Evolutionary conservation across 768 basidiomycete genomes (phyloP), one percentile per base, ranked within the genome.

Genomic region (Boletus patriciae): DNA sequence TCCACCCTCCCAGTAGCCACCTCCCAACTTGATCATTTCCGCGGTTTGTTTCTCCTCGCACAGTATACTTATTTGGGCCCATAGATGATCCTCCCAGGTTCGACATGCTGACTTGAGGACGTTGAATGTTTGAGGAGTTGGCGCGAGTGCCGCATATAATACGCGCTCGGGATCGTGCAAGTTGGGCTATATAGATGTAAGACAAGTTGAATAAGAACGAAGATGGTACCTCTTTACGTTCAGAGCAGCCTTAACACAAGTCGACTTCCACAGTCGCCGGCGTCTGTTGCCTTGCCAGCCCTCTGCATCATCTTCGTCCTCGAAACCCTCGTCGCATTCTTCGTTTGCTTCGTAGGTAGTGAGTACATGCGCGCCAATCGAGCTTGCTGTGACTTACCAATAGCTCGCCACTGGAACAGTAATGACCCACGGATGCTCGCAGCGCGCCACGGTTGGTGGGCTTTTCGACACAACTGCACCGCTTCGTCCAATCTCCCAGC

Each of bases 81-180:
- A 99, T 0, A 98, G 77, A 67, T 95, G 88, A 66, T 99, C 97
- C 66, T 95, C 91, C 95, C 96, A 98, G 21, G 90, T 88, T 34
- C 86, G 75, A 66, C 92, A 95, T 4, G 88, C 84, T 0, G 85
- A 80, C 59, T 88, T 85, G 34, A 93, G 81, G 33, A 87, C 72
- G 21, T 71, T 74, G 0, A 83, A 80, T 1, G 89, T 90, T 70
- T 80, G 86, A 45, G 78, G 82, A 13, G 79, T 88, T 33, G 86
- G 95, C 27, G 79, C 86, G 9, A 99, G 82, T 0, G 94, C 86
- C 0, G 94, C 95, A 62, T 94, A 95, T 0, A 98, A 76, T 1
- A 86, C 80, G n/a, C 94, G 87, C 70, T 98, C 94, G 38, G 85
- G 77, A 15, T 83, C 77, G 0, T 88, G 76, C 3, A 95, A 74